Evolutionary conservation across 495 filamentous ascomycete species (phyloP).

Genomic region (Cairneyella variabilis): DNA sequence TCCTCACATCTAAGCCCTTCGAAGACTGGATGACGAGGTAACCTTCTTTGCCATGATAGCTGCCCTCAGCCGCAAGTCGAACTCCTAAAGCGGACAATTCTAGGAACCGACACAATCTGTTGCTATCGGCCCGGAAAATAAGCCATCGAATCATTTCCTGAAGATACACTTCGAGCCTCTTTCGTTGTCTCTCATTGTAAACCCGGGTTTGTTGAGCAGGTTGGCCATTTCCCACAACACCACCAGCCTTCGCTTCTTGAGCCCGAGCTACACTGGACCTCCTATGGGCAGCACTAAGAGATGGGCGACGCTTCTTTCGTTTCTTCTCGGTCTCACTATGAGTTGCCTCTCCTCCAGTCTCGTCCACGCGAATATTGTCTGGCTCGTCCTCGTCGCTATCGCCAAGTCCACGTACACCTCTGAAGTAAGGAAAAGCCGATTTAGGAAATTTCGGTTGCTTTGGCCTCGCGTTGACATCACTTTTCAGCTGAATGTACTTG

Average conservation of each 20-base stretch:
- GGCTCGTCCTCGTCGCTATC: conserved; percentile 77
- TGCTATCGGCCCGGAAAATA: conserved; percentile 94
- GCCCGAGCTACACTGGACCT: conserved; percentile 50
- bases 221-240: conserved; percentile 30
- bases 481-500: conserved; percentile 64
- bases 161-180: conserved; percentile 87
- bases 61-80: conserved; percentile 90
- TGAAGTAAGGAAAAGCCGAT: conserved; percentile 87
- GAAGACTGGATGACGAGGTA: conserved; percentile 86
- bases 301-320: conserved; percentile 63
- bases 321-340: conserved; percentile 36
- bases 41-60: conserved; percentile 97
- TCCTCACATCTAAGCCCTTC: conserved; percentile 86
- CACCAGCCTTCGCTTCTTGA: conserved; percentile 25
- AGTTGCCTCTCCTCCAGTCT: conserved; percentile 44
- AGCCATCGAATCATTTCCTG: conserved; percentile 90
- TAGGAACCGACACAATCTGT: conserved; percentile 91
- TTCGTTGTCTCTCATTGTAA: conserved; percentile 61
- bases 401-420: conserved; percentile 75
- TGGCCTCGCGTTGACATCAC: conserved; percentile 46
- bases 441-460: conserved; percentile 87
- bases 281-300: conserved; percentile 47
- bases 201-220: conserved; percentile 34
- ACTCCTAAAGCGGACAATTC: conserved; percentile 94
- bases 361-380: conserved; percentile 39